A percentile compares a stretch with the other conserved stretches of the same genome.
Evolutionary conservation across 2,329 filamentous ascomycete species (phyloP).

Genomic region (Paradendryphiella salina): DNA sequence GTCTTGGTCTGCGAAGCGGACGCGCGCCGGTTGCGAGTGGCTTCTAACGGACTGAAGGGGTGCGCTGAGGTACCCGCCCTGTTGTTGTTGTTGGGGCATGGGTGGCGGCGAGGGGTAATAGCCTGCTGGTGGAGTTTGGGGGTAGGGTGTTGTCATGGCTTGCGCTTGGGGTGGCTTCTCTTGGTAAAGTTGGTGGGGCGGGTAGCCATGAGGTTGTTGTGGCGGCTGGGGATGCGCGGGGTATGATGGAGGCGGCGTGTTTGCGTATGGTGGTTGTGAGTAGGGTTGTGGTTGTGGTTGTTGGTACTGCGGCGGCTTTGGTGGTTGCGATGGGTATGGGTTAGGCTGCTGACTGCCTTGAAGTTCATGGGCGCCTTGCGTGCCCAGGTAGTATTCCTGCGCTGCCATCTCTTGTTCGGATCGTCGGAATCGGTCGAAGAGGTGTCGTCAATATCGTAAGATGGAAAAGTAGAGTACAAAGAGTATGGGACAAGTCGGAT

Average conservation of each 20-base stretch:
- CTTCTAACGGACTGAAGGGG: constrained; percentile 34
- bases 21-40: constrained; percentile 41
- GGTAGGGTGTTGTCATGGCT: constrained; percentile 18
- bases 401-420: constrained; percentile 34
- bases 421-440: background rate
- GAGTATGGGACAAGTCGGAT: background rate
- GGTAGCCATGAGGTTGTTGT: constrained; percentile 28
- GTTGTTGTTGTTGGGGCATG: constrained; percentile 14
- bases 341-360: constrained; percentile 22
- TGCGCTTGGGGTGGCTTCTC: constrained; percentile 10
- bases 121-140: constrained; percentile 26
- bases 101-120: constrained; percentile 12
- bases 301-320: constrained; percentile 22
- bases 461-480: background rate
- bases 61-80: constrained; percentile 28
- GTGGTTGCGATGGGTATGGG: constrained; percentile 16
- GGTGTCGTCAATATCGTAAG: background rate
- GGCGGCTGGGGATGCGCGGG: constrained; percentile 25
- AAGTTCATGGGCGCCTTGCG: constrained; percentile 26
- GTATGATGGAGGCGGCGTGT: constrained; percentile 12
- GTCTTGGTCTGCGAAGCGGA: constrained; percentile 36
- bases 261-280: constrained; percentile 16
- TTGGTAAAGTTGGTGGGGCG: constrained; percentile 18
- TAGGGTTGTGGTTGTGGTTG: constrained; percentile 20
- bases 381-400: constrained; percentile 41